Evolutionary conservation across 768 basidiomycete genomes (phyloP).

Genomic region (Neoboletus magnificus): DNA sequence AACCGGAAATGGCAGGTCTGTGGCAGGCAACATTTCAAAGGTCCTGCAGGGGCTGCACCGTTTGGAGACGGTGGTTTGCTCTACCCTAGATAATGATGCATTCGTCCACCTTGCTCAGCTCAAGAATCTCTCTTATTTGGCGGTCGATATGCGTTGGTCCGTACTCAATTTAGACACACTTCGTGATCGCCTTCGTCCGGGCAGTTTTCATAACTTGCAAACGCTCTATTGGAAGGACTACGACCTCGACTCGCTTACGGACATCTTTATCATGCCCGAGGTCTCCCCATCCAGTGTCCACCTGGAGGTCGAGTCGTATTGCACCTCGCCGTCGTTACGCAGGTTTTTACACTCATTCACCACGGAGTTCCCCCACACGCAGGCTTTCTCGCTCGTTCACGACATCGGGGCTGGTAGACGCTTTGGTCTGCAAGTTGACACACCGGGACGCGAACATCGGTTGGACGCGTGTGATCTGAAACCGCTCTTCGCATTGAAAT

Average conservation of each 20-base stretch:
- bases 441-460: constrained; percentile 18
- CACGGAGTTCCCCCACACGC: constrained; percentile 9
- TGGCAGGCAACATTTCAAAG: constrained; percentile 11
- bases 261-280: constrained; percentile 19
- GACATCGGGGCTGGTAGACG: constrained; percentile 17
- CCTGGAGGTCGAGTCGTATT: constrained; percentile 22
- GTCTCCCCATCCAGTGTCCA: constrained; percentile 8
- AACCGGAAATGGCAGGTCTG: constrained; percentile 19
- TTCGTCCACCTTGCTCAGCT: constrained; percentile 23
- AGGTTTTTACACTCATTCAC: constrained; percentile 12
- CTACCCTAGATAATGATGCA: constrained; percentile 22
- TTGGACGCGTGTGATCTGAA: constrained; percentile 9
- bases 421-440: constrained; percentile 15
- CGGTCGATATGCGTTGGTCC: constrained; percentile 26
- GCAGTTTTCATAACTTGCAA: constrained; percentile 13
- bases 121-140: constrained; percentile 15
- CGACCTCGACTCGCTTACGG: constrained; percentile 9
- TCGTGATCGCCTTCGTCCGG: constrained; percentile 6
- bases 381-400: constrained; percentile 21
- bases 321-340: constrained; percentile 16
- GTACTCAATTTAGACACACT: constrained; percentile 9
- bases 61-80: constrained; percentile 16
- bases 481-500: constrained; percentile 13
- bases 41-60: constrained; percentile 10
- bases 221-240: constrained; percentile 26